phyloP scores from a whole-genome alignment of 331 rosid genomes.

The Saraca asoca region DNA sequence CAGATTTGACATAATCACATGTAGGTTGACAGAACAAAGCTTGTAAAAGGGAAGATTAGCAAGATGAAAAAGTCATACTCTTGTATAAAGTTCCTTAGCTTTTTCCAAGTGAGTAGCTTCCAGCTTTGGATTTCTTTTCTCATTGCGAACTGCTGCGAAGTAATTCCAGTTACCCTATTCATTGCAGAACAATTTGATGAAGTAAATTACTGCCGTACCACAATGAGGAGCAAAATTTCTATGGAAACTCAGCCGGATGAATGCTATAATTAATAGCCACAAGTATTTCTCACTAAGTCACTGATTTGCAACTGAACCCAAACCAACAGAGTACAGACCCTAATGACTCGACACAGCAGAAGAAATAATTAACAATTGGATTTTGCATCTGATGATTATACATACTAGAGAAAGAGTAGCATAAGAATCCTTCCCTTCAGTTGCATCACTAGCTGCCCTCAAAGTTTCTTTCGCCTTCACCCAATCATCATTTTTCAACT shows the following conservation, averaged over 20 bases:
- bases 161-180: slow-evolving; percentile 98
- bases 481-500: slow-evolving; percentile 97
- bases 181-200: slow-evolving; percentile 40
- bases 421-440: slow-evolving; percentile 93
- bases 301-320: not conserved
- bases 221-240: not conserved
- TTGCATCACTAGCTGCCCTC: slow-evolving; percentile 93
- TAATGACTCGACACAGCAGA: not conserved
- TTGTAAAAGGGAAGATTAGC: slow-evolving; percentile 20
- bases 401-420: slow-evolving; percentile 88
- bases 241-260: slow-evolving; percentile 9
- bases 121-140: slow-evolving; percentile 95
- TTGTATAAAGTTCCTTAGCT: slow-evolving; percentile 91
- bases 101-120: slow-evolving; percentile 99
- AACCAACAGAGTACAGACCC: not conserved
- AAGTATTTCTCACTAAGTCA: slow-evolving; percentile 11
- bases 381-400: slow-evolving; percentile 9
- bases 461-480: slow-evolving; percentile 98
- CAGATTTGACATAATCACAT: slow-evolving; percentile 17
- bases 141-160: slow-evolving; percentile 97
- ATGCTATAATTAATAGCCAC: slow-evolving; percentile 27
- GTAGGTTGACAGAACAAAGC: slow-evolving; percentile 23
- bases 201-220: slow-evolving; percentile 21
- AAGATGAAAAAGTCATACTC: slow-evolving; percentile 47
- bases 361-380: slow-evolving; percentile 24